Percentiles rank a stretch among this genome's conserved stretches.
These are phyloP conservation scores for Lanmaoa rubissima DNA, from an alignment of 768 basidiomycete genomes.

Conservation along the genomic window DNA sequence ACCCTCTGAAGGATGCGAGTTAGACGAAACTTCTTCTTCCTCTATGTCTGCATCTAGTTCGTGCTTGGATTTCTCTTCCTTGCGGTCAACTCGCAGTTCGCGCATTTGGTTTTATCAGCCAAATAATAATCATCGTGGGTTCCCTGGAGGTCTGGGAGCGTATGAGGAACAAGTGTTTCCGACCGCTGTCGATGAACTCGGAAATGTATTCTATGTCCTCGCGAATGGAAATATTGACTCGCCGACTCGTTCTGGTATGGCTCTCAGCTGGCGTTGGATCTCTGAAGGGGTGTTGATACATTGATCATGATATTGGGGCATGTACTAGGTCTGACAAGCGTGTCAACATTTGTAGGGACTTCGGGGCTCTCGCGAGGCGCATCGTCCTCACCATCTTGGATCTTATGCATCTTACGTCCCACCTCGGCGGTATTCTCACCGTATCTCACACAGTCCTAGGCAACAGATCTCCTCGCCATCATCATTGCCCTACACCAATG, in stretches of 20 bases:
- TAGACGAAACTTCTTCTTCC: constrained; percentile 13
- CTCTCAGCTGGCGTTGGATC: neutral
- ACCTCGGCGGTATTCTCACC: too few species aligned
- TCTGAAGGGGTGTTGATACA: too few species aligned
- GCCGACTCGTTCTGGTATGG: constrained; percentile 25
- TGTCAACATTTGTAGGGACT: too few species aligned
- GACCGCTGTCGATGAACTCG: constrained; percentile 22
- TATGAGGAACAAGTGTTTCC: constrained; percentile 29
- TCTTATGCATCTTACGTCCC: too few species aligned
- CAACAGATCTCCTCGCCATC: constrained; percentile 19
- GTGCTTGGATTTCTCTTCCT: constrained; percentile 21
- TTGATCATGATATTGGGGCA: too few species aligned
- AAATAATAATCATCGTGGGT: constrained; percentile 25
- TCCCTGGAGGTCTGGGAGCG: constrained; percentile 25
- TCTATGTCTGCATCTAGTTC: constrained; percentile 24
- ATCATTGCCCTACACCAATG: constrained; percentile 26
- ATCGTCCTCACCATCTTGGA: too few species aligned
- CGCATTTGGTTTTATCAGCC: constrained; percentile 25
- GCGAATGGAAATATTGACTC: constrained; percentile 13
- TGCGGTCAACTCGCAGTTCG: constrained; percentile 29
- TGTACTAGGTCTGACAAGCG: too few species aligned
- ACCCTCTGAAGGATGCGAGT: too few species aligned
- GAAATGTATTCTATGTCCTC: constrained; percentile 27
- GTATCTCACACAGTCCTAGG: constrained; percentile 9
- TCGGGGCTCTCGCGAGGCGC: too few species aligned